Percentiles rank a stretch among this genome's conserved stretches.
Evolutionary conservation across 305 asterid genomes (phyloP).

Genomic region (Striga hermonthica): DNA sequence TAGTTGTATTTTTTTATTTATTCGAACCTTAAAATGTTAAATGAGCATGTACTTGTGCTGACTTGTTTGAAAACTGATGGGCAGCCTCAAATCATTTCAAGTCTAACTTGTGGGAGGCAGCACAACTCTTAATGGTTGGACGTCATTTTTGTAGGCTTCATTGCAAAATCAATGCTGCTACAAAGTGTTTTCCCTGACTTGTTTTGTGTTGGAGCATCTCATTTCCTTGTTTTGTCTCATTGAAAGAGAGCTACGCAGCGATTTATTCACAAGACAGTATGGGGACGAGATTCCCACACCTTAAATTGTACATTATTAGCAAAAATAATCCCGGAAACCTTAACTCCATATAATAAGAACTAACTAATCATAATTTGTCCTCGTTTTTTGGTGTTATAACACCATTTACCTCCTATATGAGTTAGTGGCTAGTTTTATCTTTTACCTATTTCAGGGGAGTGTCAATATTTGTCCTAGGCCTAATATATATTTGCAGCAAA

Average conservation of each 20-base stretch:
- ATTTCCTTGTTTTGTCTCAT: constrained; percentile 22
- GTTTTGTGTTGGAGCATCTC: constrained; percentile 25
- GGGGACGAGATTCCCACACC: constrained; percentile 4
- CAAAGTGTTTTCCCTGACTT: constrained; percentile 14
- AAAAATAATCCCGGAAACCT: constrained; percentile 14
- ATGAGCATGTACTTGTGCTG: constrained; percentile 9
- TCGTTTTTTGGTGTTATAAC: constrained; percentile 8
- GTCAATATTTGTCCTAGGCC: constrained; percentile 70
- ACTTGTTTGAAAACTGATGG: constrained; percentile 8
- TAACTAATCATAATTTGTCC: constrained; percentile 14
- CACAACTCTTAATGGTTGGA: background rate
- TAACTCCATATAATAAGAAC: constrained; percentile 13
- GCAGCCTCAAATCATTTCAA: constrained; percentile 4
- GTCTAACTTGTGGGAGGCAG: constrained; percentile 18
- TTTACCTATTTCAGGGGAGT: constrained; percentile 58
- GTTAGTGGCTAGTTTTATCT: constrained; percentile 33
- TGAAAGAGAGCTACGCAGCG: constrained; percentile 14
- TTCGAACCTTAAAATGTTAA: constrained; percentile 13
- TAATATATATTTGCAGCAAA: constrained; percentile 50
- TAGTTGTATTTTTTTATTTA: constrained; percentile 22
- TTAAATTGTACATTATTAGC: constrained; percentile 23
- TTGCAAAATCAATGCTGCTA: background rate
- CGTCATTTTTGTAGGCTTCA: constrained; percentile 15
- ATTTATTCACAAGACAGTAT: background rate
- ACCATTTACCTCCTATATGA: constrained; percentile 19